These are phyloP conservation scores for Beauveria medogensis DNA, from an alignment of 2,329 filamentous ascomycete species.

Conservation along the genomic window DNA sequence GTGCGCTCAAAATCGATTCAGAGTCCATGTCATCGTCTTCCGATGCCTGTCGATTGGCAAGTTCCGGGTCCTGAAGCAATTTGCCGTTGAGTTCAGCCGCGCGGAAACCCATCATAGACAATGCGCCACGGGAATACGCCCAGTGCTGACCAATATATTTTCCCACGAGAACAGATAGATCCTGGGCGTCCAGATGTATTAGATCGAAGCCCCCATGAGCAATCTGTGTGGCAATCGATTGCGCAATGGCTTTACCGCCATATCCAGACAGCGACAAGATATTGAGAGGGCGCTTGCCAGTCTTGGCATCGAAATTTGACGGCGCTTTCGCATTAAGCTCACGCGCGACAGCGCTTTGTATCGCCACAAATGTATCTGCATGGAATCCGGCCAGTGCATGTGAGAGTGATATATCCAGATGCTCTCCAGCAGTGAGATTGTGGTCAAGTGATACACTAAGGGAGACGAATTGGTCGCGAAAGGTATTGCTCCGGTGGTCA, in stretches of 20 bases:
- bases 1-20: conserved; percentile 22
- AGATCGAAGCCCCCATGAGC: conserved; percentile 58
- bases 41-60: conserved; percentile 21
- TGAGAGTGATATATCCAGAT: conserved; percentile 24
- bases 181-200: conserved; percentile 59
- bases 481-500: conserved; percentile 20
- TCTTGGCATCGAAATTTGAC: conserved; percentile 23
- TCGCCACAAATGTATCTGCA: conserved; percentile 24
- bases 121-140: conserved; percentile 36
- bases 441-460: conserved; percentile 20
- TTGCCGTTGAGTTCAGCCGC: conserved; percentile 48
- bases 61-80: conserved; percentile 38
- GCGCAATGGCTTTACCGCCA: conserved; percentile 29
- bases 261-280: conserved; percentile 31
- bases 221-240: conserved; percentile 51
- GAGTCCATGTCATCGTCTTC: conserved; percentile 30
- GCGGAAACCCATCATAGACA: conserved; percentile 49
- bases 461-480: conserved; percentile 22
- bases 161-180: conserved; percentile 61
- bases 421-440: conserved; percentile 23
- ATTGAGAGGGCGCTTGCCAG: conserved; percentile 29
- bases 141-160: conserved; percentile 60
- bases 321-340: conserved; percentile 23
- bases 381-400: conserved; percentile 29
- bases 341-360: conserved; percentile 21